Base-by-base conservation (phyloP, 148 eudicot species). In the Nepenthes gracilis region DNA sequence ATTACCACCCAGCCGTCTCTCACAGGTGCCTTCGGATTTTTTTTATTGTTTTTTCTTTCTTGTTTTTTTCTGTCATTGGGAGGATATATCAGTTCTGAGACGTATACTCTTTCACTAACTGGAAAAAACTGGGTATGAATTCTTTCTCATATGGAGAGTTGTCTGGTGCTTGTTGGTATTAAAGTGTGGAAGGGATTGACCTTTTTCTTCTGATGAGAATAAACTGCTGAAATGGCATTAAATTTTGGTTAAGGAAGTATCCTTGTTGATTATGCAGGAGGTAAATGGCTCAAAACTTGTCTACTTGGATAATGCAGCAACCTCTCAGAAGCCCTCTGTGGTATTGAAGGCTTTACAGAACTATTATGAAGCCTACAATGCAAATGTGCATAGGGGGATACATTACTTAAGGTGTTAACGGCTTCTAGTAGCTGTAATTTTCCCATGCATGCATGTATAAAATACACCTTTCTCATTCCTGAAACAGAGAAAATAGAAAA, bases 321-420 rank as follows among this genome's bases (percentile, higher is more conserved):
- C 99, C 36, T 93, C 99, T 36, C 99, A 93, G 76, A 93, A 93
- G 79, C 99, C 99, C 2, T 60, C 76, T 45, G 67, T 71, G 36
- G 99, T 88, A 49, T 60, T 93, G 75, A 78, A 79, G 54, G 91
- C 96, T 60, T 63, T 93, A 69, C 83, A 62, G 64, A 75, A 76
- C 69, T 93, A 93, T 67, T 93, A 93, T 34, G 87, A 84, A 64
- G 57, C 75, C 52, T 93, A 84, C 74, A 93, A 93, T 75, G 81
- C 99, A 2, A 93, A 93, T 74, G 99, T 93, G 54, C 99, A 93
- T 64, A 86, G 99, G 50, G 99, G 99, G 15, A 82, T 88, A 76
- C 99, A 93, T 78, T 82, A 70, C 67, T 65, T 93, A 76, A 93
- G 98, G 98, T 93, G 57, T 35, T 11, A 1, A 6, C 23, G 11